Conservation (phyloP, 2,329 filamentous ascomycete genomes). For the Ceratocystis variospora region DNA sequence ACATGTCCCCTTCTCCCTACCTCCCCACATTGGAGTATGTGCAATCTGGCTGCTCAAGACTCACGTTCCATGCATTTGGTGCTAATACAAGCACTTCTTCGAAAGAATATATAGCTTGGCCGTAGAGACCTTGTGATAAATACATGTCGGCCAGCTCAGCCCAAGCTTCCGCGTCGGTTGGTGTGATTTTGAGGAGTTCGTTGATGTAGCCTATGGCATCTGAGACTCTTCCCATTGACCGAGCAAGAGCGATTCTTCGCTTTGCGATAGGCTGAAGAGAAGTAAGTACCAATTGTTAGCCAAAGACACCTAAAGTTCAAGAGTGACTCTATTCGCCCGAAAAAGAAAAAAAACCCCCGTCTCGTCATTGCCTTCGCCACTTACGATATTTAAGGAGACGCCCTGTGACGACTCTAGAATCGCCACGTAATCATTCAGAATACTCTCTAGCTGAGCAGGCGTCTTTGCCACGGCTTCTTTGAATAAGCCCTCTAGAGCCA, state of each 20-base stretch:
- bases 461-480: constrained; percentile 68
- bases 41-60: constrained; percentile 25
- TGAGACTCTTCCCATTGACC: constrained; percentile 51
- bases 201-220: constrained; percentile 66
- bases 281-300: constrained; percentile 19
- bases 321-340: constrained; percentile 5
- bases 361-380: constrained; percentile 24
- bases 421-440: constrained; percentile 65
- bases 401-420: constrained; percentile 39
- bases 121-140: constrained; percentile 59
- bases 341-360: too few species aligned
- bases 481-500: constrained; percentile 68
- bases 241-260: constrained; percentile 65
- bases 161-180: constrained; percentile 89
- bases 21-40: background rate
- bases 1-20: background rate
- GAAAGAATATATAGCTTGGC: constrained; percentile 73
- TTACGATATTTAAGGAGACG: constrained; percentile 68
- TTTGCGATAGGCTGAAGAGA: constrained; percentile 63
- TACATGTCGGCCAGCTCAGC: constrained; percentile 83
- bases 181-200: constrained; percentile 64
- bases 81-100: constrained; percentile 80
- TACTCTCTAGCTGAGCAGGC: constrained; percentile 47
- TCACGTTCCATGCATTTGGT: constrained; percentile 90
- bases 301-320: constrained; percentile 22